Conservation (phyloP, 2,329 filamentous ascomycete species). For the Knoxdaviesia proteae region DNA sequence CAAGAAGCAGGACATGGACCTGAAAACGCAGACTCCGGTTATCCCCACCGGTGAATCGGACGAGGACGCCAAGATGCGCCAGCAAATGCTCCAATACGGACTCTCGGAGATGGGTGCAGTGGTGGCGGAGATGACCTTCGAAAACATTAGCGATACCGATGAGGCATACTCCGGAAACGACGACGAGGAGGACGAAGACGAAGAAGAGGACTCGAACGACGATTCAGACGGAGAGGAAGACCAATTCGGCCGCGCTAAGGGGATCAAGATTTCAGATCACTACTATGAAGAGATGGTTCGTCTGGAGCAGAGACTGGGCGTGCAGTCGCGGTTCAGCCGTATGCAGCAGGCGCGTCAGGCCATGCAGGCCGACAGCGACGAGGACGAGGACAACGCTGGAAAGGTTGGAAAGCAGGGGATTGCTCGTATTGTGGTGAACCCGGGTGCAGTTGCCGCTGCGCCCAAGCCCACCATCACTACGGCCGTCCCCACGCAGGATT, state of each 20-base stretch:
- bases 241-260: slow-evolving; percentile 52
- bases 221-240: slow-evolving; percentile 50
- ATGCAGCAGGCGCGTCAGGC: slow-evolving; percentile 30
- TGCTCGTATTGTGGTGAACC: slow-evolving; percentile 31
- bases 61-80: slow-evolving; percentile 61
- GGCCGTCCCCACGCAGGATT: neutral
- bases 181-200: slow-evolving; percentile 32
- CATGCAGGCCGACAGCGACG: slow-evolving; percentile 13
- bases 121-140: slow-evolving; percentile 78
- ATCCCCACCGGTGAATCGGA: slow-evolving; percentile 54
- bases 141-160: slow-evolving; percentile 42
- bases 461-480: slow-evolving; percentile 3
- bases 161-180: slow-evolving; percentile 21
- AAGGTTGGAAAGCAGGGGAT: slow-evolving; percentile 30
- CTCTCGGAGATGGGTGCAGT: slow-evolving; percentile 77
- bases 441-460: slow-evolving; percentile 6
- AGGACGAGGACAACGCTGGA: slow-evolving; percentile 17
- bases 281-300: slow-evolving; percentile 72
- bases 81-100: slow-evolving; percentile 80
- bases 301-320: slow-evolving; percentile 55
- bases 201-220: slow-evolving; percentile 26
- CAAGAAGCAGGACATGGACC: slow-evolving; percentile 28
- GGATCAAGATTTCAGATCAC: slow-evolving; percentile 45
- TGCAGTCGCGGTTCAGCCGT: slow-evolving; percentile 24
- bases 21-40: slow-evolving; percentile 25